Base-by-base conservation (phyloP, 345 rosid genomes). In the Populus davidiana region DNA sequence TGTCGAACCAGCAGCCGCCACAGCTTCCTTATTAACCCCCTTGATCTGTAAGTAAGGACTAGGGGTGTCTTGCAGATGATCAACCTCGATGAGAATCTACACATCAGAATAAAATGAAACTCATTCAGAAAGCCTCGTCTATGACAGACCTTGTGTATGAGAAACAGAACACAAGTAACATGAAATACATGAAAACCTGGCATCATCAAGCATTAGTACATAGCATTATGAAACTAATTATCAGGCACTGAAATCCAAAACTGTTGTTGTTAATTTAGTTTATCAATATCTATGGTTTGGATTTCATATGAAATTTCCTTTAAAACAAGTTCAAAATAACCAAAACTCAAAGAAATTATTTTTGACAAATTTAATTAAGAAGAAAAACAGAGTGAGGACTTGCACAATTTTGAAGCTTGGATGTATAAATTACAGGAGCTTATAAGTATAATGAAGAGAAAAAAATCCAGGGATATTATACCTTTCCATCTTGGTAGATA, bases 401-500 rank as follows among this genome's bases (percentile, higher is more conserved):
- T 54, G 23, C 29, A 56, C 29, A 56, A n/a, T 56, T n/a, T 56
- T n/a, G 63, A 56, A 56, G 63, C 7, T 21, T 21, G 61, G 61
- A 54, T n/a, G 61, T 21, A 8, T 54, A 54, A 20, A 54, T 21
- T 54, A 54, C 12, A 54, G 5, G 52, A 47, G 52, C 17, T 47
- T 47, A 4, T 14, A 75, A 67, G 20, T 31, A 17, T 1, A 10
- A 47, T 5, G 18, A 29, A 59, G 31, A 44, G 20, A 31, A 43
- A 67, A 4, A 39, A 1, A 59, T 59, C 31, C 47, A 59, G 21
- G 62, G 50, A 41, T 77, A 54, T 81, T 50, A 49, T 54, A 94
- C 99, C 97, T 91, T 92, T 82, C 97, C 97, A 39, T 96, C 99
- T 89, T 92, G 97, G 86, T 96, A 92, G 41, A 96, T 96, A 74